These are phyloP conservation scores for Byssoonygena ceratinophila DNA, from an alignment of 2,329 filamentous ascomycete genomes.

Conservation along the genomic window DNA sequence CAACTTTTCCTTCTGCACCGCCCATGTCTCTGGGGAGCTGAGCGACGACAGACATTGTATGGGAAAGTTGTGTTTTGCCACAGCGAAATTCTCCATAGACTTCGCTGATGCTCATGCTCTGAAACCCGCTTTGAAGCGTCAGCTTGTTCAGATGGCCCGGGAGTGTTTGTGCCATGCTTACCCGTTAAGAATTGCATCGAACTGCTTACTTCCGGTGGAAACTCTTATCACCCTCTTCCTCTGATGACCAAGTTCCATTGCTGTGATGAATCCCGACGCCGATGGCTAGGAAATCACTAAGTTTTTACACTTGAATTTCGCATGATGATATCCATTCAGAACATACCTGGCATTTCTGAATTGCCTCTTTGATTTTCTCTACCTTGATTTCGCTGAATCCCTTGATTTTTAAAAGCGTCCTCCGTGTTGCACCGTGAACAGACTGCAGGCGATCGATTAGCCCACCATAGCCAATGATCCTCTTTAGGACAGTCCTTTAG, in stretches of 20 bases:
- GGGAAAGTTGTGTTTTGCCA: slow-evolving; percentile 59
- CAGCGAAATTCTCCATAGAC: slow-evolving; percentile 42
- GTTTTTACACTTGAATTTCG: background rate
- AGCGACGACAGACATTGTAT: slow-evolving; percentile 57
- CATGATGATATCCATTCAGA: no score
- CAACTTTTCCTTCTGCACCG: slow-evolving; percentile 58
- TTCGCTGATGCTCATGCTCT: slow-evolving; percentile 59
- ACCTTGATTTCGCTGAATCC: slow-evolving; percentile 61
- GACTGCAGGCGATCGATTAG: slow-evolving; percentile 34
- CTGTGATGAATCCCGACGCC: slow-evolving; percentile 53
- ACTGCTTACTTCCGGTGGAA: slow-evolving; percentile 59
- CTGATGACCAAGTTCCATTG: slow-evolving; percentile 52
- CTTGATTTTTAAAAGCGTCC: slow-evolving; percentile 54
- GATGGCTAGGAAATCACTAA: slow-evolving; percentile 40
- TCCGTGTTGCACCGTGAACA: slow-evolving; percentile 50
- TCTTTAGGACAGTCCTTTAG: background rate
- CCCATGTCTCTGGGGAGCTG: slow-evolving; percentile 49
- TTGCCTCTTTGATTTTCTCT: slow-evolving; percentile 59
- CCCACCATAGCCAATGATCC: background rate
- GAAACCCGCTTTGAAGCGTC: slow-evolving; percentile 45
- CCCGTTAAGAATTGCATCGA: slow-evolving; percentile 56
- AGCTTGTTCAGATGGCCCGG: background rate
- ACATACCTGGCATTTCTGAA: slow-evolving; percentile 50
- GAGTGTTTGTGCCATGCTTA: slow-evolving; percentile 21
- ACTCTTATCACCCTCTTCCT: slow-evolving; percentile 55